phyloP scores from a whole-genome alignment of 1,139 yeast genomes.

The Diutina ranongensis region DNA sequence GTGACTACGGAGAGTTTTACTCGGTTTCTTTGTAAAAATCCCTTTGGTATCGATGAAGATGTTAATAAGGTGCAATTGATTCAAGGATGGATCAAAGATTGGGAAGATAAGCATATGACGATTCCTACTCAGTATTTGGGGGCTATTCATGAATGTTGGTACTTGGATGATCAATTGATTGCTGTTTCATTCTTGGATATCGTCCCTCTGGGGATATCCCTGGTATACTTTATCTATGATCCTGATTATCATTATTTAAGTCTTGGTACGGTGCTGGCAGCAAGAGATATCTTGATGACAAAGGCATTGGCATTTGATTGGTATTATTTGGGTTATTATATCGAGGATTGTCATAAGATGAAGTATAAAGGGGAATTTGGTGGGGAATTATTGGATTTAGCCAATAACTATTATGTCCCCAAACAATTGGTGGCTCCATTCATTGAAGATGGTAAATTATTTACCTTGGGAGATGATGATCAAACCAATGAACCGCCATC shows the following conservation, averaged over 20 bases:
- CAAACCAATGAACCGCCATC: not conserved
- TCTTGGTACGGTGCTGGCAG: constrained; percentile 68
- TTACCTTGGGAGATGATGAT: constrained; percentile 10
- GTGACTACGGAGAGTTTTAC: constrained; percentile 37
- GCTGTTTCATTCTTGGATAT: constrained; percentile 76
- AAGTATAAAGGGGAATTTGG: constrained; percentile 69
- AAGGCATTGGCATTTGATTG: constrained; percentile 29
- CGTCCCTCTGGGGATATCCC: constrained; percentile 65
- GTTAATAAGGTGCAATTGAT: constrained; percentile 18
- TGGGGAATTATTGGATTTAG: constrained; percentile 53
- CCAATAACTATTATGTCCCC: constrained; percentile 33
- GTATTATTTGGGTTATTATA: constrained; percentile 69
- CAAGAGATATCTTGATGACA: constrained; percentile 55
- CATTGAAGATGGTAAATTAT: constrained; percentile 30
- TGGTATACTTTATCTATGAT: constrained; percentile 85
- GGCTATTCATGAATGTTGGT: constrained; percentile 70
- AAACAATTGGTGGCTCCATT: constrained; percentile 21
- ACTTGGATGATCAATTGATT: constrained; percentile 47
- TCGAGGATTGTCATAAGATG: constrained; percentile 76
- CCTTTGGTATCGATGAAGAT: constrained; percentile 22
- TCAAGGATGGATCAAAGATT: constrained; percentile 8
- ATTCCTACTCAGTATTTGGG: constrained; percentile 20
- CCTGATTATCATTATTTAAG: constrained; percentile 64
- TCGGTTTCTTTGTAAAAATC: constrained; percentile 62
- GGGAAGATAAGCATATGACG: constrained; percentile 8